Evolutionary conservation across 78 protist species (phyloP).

Genomic region (Cavenderia fasciculata): DNA sequence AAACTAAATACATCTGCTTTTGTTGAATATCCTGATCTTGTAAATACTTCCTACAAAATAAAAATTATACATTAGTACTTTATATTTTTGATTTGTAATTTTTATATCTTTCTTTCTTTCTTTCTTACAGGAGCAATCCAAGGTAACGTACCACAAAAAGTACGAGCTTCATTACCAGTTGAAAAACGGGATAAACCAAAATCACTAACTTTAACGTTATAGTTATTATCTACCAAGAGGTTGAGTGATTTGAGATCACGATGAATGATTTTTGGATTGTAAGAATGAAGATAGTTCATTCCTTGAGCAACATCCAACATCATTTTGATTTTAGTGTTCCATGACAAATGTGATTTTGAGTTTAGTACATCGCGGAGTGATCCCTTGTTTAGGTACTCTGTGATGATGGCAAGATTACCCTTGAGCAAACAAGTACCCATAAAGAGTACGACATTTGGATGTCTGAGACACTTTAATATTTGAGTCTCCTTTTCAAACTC

Average conservation of each 20-base stretch:
- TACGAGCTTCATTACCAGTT: conserved; percentile 11
- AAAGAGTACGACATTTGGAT: conserved; percentile 72
- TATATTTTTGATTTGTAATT: no score
- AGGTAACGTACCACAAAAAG: conserved; percentile 60
- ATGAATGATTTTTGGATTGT: conserved; percentile 68
- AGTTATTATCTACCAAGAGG: conserved; percentile 50
- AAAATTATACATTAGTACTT: background rate
- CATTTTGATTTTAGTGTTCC: conserved; percentile 66
- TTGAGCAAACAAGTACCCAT: conserved; percentile 70
- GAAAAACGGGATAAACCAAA: conserved; percentile 57
- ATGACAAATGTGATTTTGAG: background rate
- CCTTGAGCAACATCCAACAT: conserved; percentile 69
- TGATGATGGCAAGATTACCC: conserved; percentile 51
- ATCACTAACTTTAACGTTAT: conserved; percentile 53
- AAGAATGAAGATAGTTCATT: conserved; percentile 79
- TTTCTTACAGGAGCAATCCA: conserved; percentile 72
- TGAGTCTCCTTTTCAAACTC: conserved; percentile 70
- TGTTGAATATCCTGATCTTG: conserved; percentile 36
- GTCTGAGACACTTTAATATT: conserved; percentile 61
- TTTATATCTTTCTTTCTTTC: no score
- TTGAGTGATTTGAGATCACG: conserved; percentile 58
- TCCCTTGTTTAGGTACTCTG: conserved; percentile 72
- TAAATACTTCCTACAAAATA: conserved; percentile 21
- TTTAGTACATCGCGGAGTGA: conserved; percentile 47
- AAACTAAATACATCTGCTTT: conserved; percentile 69